Percentiles rank a stretch among this genome's conserved stretches.
Conservation (phyloP, 179 eudicot species). For the Pouteria campechiana region DNA sequence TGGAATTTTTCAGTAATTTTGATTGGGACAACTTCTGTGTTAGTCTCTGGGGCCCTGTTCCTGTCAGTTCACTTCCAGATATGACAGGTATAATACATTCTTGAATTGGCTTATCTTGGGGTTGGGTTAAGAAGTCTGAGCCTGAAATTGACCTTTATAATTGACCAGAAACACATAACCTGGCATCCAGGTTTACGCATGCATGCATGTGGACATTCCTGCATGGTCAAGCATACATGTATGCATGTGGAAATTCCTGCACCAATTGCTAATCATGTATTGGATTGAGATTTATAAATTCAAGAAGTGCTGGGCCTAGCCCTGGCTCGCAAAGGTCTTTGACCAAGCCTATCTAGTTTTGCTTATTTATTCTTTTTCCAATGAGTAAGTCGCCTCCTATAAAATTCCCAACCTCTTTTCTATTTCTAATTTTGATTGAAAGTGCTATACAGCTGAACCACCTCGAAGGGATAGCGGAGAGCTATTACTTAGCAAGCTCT, state of each 20-base stretch:
- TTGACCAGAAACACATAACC: no score
- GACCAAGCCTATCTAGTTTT: not conserved
- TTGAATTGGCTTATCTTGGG: no score
- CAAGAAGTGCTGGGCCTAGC: no score
- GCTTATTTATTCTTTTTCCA: not conserved
- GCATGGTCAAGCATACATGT: no score
- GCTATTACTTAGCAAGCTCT: slow-evolving; percentile 58
- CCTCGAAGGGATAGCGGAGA: slow-evolving; percentile 78
- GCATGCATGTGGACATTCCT: no score
- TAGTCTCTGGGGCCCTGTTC: slow-evolving; percentile 92
- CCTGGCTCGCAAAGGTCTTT: no score
- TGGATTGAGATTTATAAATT: no score
- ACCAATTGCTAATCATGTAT: no score
- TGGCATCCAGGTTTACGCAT: no score
- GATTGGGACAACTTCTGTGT: slow-evolving; percentile 94
- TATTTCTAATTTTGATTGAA: slow-evolving; percentile 2
- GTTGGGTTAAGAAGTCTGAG: no score
- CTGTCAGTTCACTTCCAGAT: slow-evolving; percentile 73
- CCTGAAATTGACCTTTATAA: no score
- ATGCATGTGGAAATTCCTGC: no score
- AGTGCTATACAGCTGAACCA: slow-evolving; percentile 52
- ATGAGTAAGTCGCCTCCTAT: not conserved
- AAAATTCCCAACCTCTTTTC: not conserved
- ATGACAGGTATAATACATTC: slow-evolving; percentile 34
- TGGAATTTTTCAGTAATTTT: slow-evolving; percentile 88